Evolutionary conservation across 2,329 filamentous ascomycete genomes (phyloP).

Genomic region (Mariannaea sp.): DNA sequence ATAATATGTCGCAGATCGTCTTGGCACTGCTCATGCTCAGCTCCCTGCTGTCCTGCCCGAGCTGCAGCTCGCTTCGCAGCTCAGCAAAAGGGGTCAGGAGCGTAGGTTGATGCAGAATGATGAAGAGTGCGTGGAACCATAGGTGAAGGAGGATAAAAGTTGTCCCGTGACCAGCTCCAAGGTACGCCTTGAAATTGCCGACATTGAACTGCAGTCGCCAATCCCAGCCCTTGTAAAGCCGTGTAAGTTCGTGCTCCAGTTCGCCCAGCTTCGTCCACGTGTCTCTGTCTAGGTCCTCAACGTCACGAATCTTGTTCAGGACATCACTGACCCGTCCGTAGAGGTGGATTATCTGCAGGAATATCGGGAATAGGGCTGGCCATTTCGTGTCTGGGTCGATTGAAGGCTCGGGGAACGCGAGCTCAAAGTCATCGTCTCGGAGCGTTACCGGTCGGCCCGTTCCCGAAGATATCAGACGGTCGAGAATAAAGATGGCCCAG

Average conservation of each 20-base stretch:
- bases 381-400: constrained; percentile 64
- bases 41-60: constrained; percentile 81
- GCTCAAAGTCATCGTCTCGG: constrained; percentile 82
- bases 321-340: constrained; percentile 85
- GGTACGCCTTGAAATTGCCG: constrained; percentile 83
- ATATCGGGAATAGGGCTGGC: constrained; percentile 78
- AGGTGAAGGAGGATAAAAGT: constrained; percentile 87
- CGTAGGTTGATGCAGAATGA: constrained; percentile 83
- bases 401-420: constrained; percentile 64
- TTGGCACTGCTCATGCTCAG: constrained; percentile 87
- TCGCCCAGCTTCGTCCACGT: constrained; percentile 71
- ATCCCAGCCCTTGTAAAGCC: constrained; percentile 73
- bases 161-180: constrained; percentile 78
- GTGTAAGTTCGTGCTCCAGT: constrained; percentile 82
- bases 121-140: constrained; percentile 88
- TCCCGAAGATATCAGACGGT: constrained; percentile 85
- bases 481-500: constrained; percentile 88
- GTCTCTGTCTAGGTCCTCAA: constrained; percentile 74
- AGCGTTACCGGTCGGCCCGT: constrained; percentile 84
- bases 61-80: constrained; percentile 64
- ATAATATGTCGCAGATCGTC: constrained; percentile 86
- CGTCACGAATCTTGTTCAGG: constrained; percentile 77
- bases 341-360: constrained; percentile 83
- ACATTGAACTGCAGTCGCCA: constrained; percentile 80
- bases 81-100: constrained; percentile 76